Conservation (phyloP, 768 basidiomycete species). For the Mycena filopes region DNA sequence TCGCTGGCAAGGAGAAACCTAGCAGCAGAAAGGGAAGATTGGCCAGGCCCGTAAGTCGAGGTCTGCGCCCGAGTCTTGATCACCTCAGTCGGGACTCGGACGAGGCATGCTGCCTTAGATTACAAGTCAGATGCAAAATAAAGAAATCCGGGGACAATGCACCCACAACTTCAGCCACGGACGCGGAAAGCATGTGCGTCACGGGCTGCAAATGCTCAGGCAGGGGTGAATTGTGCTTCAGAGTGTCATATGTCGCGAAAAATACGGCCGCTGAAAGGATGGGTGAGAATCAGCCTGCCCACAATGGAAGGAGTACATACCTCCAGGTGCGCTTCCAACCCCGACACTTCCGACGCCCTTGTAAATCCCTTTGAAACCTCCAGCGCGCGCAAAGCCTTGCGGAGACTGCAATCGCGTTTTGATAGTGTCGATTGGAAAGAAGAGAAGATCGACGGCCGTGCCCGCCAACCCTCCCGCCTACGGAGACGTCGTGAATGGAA, state of each 20-base stretch:
- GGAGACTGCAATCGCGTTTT: slow-evolving; percentile 26
- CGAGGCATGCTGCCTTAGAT: slow-evolving; percentile 82
- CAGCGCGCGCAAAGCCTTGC: slow-evolving; percentile 21
- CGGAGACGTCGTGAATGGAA: not conserved
- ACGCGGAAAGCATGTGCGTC: slow-evolving; percentile 60
- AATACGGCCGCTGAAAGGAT: slow-evolving; percentile 96
- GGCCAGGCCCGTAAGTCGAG: slow-evolving; percentile 70
- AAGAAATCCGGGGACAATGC: slow-evolving; percentile 32
- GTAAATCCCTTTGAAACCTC: slow-evolving; percentile 26
- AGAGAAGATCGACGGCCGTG: slow-evolving; percentile 25
- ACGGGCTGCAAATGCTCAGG: slow-evolving; percentile 67
- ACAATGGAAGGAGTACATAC: not conserved
- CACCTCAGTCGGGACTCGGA: slow-evolving; percentile 96
- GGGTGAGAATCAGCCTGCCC: no score
- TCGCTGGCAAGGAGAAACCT: slow-evolving; percentile 65
- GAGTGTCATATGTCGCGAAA: slow-evolving; percentile 92
- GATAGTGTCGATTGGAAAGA: slow-evolving; percentile 28
- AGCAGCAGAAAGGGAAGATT: slow-evolving; percentile 71
- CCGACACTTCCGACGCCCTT: slow-evolving; percentile 28
- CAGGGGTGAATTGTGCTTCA: slow-evolving; percentile 81
- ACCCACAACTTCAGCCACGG: slow-evolving; percentile 66
- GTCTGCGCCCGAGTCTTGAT: slow-evolving; percentile 95
- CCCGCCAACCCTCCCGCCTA: slow-evolving; percentile 64
- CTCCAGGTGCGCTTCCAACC: slow-evolving; percentile 22
- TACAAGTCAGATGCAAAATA: slow-evolving; percentile 23